These are phyloP conservation scores for Pichia nakasei DNA, from an alignment of 805 yeast species.

Conservation along the genomic window DNA sequence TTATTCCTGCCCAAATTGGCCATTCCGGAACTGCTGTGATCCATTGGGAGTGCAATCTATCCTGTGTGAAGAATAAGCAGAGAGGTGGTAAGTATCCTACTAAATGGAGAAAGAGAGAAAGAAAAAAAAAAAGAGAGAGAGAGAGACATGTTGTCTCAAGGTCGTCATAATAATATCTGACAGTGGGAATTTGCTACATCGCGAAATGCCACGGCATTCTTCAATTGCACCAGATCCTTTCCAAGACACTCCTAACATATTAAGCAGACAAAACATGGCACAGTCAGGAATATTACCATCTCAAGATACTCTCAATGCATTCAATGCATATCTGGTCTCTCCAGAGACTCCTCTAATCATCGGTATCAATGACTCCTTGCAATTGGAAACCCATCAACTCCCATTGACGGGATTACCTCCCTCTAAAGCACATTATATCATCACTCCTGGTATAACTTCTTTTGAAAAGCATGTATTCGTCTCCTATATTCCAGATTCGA, in stretches of 20 bases:
- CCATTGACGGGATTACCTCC: background rate
- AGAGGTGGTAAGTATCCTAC: no score
- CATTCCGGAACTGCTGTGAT: background rate
- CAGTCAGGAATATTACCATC: background rate
- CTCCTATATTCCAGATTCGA: conserved; percentile 78
- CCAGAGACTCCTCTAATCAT: background rate
- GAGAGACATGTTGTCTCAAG: no score
- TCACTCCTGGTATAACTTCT: background rate
- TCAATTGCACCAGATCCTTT: background rate
- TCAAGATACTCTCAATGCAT: background rate
- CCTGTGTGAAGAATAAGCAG: no score
- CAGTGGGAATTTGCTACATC: no score
- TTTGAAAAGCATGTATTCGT: conserved; percentile 34
- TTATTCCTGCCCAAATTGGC: background rate
- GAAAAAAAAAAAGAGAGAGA: no score
- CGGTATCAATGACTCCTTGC: background rate
- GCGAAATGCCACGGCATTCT: no score
- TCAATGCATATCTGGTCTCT: background rate
- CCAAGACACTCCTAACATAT: no score
- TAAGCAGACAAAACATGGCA: background rate
- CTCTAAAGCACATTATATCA: background rate
- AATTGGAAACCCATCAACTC: background rate
- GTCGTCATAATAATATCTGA: no score
- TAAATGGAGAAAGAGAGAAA: no score
- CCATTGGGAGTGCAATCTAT: background rate